Evolutionary conservation across 1,284 basidiomycete genomes (phyloP), one percentile per base, ranked within the genome.

Genomic region (Pascua guehoae): DNA sequence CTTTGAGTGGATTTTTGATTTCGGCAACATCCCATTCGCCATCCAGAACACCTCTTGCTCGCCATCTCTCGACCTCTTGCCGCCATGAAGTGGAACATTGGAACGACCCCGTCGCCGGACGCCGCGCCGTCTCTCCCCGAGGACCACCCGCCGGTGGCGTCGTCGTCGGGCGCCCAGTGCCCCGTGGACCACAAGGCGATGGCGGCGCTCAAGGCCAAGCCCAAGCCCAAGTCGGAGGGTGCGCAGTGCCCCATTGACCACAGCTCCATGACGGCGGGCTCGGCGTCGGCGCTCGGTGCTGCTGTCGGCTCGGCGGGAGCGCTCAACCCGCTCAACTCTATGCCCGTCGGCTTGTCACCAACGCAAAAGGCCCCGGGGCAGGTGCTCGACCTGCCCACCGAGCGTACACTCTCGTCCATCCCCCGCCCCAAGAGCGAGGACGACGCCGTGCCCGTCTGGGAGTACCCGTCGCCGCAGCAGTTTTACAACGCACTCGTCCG

Each of bases 401-500:
- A 86, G 41, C 85, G 94, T 57, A 85, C 83, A 10, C 80, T 83
- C 44, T 95, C 91, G 0, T 87, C 89, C 9, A 98, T 98, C 69
- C 92, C 92, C 2, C 85, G 93, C 41, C 84, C 88, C 51, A 69
- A 73, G 8, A 70, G 64, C 14, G 63, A 57, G 15, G 66, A 62
- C 12, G 68, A 67, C 16, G 53, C 76, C 61, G 36, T 71, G 12
- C 77, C 79, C 17, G 65, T 68, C 49, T 98, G 96, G 96, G 94
- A 97, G 71, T 99, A 99, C 77, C 96, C 96, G 1, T 94, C 90
- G 7, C 92, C 95, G 2, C 94, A 98, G 78, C 95, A 98, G 75
- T 98, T 98, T 75, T 95, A 98, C 78, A 98, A 98, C 73, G 96
- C 96, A 0, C 83, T 99, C 8, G 90, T 91, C 14, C 82, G 94